A percentile compares a stretch with the other conserved stretches of the same genome.
phyloP scores from a whole-genome alignment of 2,329 filamentous ascomycete genomes.

The Phaeosphaeriaceae sp. region DNA sequence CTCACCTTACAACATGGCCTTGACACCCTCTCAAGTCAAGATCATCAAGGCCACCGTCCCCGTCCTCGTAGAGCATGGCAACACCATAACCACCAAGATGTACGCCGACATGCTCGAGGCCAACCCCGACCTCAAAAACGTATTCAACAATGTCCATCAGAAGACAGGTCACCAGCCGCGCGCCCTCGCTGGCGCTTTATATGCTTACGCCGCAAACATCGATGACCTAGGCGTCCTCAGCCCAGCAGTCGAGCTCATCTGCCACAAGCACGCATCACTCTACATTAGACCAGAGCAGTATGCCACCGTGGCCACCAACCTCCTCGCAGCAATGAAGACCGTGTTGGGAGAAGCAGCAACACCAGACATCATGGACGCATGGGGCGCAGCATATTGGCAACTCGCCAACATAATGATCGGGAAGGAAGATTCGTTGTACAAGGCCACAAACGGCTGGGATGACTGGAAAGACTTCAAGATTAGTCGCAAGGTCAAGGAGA shows the following conservation, averaged over 20 bases:
- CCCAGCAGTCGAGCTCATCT: constrained; percentile 71
- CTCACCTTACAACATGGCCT: constrained; percentile 43
- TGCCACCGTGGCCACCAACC: constrained; percentile 72
- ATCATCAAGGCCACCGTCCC: constrained; percentile 77
- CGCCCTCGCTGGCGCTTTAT: constrained; percentile 74
- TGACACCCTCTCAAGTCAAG: constrained; percentile 69
- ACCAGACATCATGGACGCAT: constrained; percentile 69
- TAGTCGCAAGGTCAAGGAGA: constrained; percentile 69
- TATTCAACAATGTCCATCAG: constrained; percentile 78
- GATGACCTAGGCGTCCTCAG: constrained; percentile 69
- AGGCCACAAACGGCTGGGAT: constrained; percentile 68
- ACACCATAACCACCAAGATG: constrained; percentile 73
- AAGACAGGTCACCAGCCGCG: constrained; percentile 71
- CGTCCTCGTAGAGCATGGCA: constrained; percentile 71
- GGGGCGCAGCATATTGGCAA: constrained; percentile 76
- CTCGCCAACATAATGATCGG: constrained; percentile 76
- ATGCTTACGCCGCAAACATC: constrained; percentile 76
- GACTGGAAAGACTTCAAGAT: constrained; percentile 74
- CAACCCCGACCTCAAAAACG: constrained; percentile 71
- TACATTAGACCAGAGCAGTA: constrained; percentile 75
- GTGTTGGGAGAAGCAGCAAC: constrained; percentile 74
- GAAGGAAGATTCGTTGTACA: constrained; percentile 70
- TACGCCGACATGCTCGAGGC: constrained; percentile 73
- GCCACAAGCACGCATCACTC: constrained; percentile 77
- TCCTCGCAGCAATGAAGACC: constrained; percentile 71